Evolutionary conservation across 2,329 filamentous ascomycete species (phyloP).

Genomic region (Fusarium udum): DNA sequence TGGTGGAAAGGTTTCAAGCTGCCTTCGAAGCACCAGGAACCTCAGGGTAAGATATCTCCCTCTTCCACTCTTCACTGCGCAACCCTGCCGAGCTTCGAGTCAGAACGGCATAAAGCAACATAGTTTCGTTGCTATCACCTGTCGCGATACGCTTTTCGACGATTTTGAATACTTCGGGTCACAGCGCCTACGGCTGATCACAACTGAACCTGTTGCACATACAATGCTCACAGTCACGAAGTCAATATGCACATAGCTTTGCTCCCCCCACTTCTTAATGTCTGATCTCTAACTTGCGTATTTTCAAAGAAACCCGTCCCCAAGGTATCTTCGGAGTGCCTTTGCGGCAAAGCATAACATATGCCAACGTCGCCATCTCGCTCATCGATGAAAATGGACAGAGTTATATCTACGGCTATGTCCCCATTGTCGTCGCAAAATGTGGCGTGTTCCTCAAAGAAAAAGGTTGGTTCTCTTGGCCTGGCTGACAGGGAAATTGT

Average conservation of each 20-base stretch:
- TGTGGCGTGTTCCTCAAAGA: conserved; percentile 98
- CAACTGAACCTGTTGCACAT: background rate
- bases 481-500: background rate
- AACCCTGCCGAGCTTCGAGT: background rate
- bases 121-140: background rate
- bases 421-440: conserved; percentile 97
- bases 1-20: conserved; percentile 99
- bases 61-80: conserved; percentile 11
- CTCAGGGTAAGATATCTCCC: conserved; percentile 56
- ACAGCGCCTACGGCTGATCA: background rate
- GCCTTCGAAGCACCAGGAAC: conserved; percentile 64
- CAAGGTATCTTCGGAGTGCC: conserved; percentile 95
- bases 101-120: conserved; percentile 1
- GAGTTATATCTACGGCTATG: conserved; percentile 98
- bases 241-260: background rate
- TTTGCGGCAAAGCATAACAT: conserved; percentile 91
- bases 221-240: background rate
- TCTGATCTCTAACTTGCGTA: conserved; percentile 33
- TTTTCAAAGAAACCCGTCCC: conserved; percentile 57
- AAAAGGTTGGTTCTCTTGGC: conserved; percentile 73
- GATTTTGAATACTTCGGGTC: background rate
- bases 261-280: background rate
- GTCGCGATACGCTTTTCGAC: conserved; percentile 2
- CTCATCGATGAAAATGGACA: conserved; percentile 90
- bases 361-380: conserved; percentile 98